Percentiles rank a stretch among this genome's conserved stretches.
phyloP scores from a whole-genome alignment of 768 basidiomycete genomes.

The Kwoniella mangroviensis region DNA sequence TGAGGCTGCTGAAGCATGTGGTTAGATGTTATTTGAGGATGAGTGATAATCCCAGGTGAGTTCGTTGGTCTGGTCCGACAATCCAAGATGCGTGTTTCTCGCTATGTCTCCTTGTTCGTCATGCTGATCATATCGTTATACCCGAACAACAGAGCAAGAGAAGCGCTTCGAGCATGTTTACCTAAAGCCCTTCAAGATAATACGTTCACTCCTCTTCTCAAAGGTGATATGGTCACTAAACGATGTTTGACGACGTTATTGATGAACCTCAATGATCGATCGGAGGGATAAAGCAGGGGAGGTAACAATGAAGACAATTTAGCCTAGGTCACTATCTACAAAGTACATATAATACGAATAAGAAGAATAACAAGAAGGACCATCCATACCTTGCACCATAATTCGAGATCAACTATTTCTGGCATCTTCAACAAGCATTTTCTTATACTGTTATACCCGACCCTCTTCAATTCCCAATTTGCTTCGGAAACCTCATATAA shows the following conservation, averaged over 20 bases:
- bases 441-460: too few species aligned
- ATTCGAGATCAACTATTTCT: too few species aligned
- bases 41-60: conserved; percentile 91
- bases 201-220: conserved; percentile 87
- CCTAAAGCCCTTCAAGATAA: conserved; percentile 93
- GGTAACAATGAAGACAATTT: too few species aligned
- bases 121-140: conserved; percentile 11
- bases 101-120: neutral
- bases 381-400: neutral
- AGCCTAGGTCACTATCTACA: too few species aligned
- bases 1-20: conserved; percentile 93
- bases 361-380: neutral
- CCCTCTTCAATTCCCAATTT: too few species aligned
- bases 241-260: conserved; percentile 55
- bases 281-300: conserved; percentile 18
- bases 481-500: too few species aligned
- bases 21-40: conserved; percentile 94
- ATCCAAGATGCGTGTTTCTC: neutral
- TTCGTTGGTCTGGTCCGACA: neutral
- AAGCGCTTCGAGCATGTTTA: conserved; percentile 91
- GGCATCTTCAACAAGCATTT: too few species aligned
- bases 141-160: conserved; percentile 72
- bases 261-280: conserved; percentile 49
- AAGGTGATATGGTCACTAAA: conserved; percentile 94
- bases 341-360: too few species aligned